A percentile compares a stretch with the other conserved stretches of the same genome.
phyloP scores from a whole-genome alignment of 768 basidiomycete genomes.

The Pisolithus tinctorius region DNA sequence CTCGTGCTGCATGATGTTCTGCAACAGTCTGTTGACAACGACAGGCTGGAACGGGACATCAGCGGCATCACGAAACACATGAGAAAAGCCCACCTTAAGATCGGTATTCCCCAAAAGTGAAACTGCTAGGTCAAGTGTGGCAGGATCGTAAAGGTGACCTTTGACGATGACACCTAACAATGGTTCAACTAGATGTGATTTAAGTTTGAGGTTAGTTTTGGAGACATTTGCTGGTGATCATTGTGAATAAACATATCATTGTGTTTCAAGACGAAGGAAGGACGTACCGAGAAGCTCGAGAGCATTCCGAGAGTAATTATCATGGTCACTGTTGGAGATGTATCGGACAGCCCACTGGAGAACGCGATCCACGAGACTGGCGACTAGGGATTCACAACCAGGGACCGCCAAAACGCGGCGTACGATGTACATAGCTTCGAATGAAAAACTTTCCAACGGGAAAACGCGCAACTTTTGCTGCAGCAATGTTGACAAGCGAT shows the following conservation, averaged over 20 bases:
- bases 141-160: conserved; percentile 41
- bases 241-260: background rate
- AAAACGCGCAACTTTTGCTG: conserved; percentile 20
- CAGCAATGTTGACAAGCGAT: conserved; percentile 16
- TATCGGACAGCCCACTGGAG: conserved; percentile 49
- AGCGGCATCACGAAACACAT: background rate
- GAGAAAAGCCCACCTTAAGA: conserved; percentile 52
- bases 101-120: conserved; percentile 33
- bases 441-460: conserved; percentile 21
- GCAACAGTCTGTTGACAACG: conserved; percentile 68
- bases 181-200: conserved; percentile 63
- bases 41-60: conserved; percentile 42
- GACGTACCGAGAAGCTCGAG: conserved; percentile 36
- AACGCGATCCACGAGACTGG: conserved; percentile 36
- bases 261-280: background rate
- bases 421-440: conserved; percentile 29
- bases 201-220: conserved; percentile 19
- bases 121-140: conserved; percentile 38
- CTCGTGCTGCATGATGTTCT: conserved; percentile 66
- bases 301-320: conserved; percentile 13
- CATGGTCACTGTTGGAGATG: conserved; percentile 30
- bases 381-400: conserved; percentile 20
- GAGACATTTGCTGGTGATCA: conserved; percentile 9
- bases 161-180: conserved; percentile 59
- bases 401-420: conserved; percentile 17